Evolutionary conservation across 2,329 filamentous ascomycete species (phyloP).

Genomic region (Scedosporium aurantiacum): DNA sequence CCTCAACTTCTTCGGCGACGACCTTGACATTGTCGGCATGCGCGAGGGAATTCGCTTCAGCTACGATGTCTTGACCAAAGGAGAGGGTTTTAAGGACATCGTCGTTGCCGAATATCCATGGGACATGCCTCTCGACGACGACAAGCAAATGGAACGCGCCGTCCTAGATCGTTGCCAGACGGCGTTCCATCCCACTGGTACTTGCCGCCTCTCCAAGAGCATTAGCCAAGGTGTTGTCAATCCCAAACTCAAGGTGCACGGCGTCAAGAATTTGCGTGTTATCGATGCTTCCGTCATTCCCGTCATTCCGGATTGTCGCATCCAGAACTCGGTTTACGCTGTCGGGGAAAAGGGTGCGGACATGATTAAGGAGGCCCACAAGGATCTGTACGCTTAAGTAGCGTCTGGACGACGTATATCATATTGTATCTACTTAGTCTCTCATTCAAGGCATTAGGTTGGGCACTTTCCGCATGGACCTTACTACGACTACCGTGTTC

Average conservation of each 20-base stretch:
- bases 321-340: conserved; percentile 42
- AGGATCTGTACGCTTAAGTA: conserved; percentile 16
- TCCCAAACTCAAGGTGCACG: conserved; percentile 31
- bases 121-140: conserved; percentile 44
- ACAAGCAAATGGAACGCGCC: conserved; percentile 43
- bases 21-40: conserved; percentile 45
- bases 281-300: conserved; percentile 39
- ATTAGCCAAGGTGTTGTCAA: conserved; percentile 34
- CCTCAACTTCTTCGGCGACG: conserved; percentile 48
- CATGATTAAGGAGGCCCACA: conserved; percentile 11
- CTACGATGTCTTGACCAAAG: conserved; percentile 46
- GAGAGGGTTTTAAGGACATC: conserved; percentile 45
- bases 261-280: conserved; percentile 34
- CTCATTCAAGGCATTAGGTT: too few species aligned
- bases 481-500: too few species aligned
- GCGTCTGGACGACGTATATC: too few species aligned
- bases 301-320: conserved; percentile 32
- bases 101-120: conserved; percentile 45
- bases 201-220: conserved; percentile 33
- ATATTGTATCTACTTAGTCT: too few species aligned
- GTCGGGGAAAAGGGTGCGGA: conserved; percentile 34
- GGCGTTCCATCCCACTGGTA: conserved; percentile 33
- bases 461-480: too few species aligned
- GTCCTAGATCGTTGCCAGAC: conserved; percentile 51
- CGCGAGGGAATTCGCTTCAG: conserved; percentile 45